Conservation (phyloP, 2,329 filamentous ascomycete genomes). For the Alternaria tenuissima region DNA sequence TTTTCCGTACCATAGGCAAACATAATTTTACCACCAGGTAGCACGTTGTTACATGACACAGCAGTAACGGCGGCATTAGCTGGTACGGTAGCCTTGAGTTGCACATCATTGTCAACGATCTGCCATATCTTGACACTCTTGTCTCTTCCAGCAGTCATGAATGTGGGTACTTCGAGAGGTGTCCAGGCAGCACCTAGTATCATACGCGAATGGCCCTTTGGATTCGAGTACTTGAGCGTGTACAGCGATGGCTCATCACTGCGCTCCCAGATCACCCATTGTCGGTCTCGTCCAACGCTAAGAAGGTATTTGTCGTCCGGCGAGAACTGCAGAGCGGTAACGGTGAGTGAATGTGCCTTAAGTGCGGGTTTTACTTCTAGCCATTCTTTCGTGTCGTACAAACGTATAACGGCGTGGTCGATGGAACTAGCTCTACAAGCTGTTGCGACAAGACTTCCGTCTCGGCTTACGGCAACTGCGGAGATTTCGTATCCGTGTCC, state of each 20-base stretch:
- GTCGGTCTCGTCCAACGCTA: conserved; percentile 88
- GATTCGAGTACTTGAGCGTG: conserved; percentile 68
- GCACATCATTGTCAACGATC: conserved; percentile 32
- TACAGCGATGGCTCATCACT: conserved; percentile 58
- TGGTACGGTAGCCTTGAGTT: conserved; percentile 35
- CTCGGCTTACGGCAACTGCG: conserved; percentile 78
- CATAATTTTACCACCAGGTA: conserved; percentile 2
- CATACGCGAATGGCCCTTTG: conserved; percentile 91
- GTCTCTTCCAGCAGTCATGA: conserved; percentile 90
- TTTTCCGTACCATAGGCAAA: conserved; percentile 48
- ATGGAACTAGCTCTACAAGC: conserved; percentile 91
- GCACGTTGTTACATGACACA: conserved; percentile 29
- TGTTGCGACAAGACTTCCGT: conserved; percentile 81
- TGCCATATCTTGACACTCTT: conserved; percentile 76
- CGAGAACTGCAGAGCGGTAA: conserved; percentile 83
- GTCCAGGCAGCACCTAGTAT: conserved; percentile 90
- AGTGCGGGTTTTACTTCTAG: conserved; percentile 85
- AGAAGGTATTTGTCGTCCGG: conserved; percentile 76
- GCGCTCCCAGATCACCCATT: conserved; percentile 84
- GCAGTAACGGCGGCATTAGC: conserved; percentile 42
- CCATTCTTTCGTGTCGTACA: conserved; percentile 90
- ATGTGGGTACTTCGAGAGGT: conserved; percentile 57
- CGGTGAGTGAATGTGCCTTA: conserved; percentile 84
- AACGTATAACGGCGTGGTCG: conserved; percentile 91
- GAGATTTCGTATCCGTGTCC: conserved; percentile 98